Evolutionary conservation across 441 rosid genomes (phyloP), one percentile per base, ranked within the genome.

Genomic region (Theobroma grandiflorum): DNA sequence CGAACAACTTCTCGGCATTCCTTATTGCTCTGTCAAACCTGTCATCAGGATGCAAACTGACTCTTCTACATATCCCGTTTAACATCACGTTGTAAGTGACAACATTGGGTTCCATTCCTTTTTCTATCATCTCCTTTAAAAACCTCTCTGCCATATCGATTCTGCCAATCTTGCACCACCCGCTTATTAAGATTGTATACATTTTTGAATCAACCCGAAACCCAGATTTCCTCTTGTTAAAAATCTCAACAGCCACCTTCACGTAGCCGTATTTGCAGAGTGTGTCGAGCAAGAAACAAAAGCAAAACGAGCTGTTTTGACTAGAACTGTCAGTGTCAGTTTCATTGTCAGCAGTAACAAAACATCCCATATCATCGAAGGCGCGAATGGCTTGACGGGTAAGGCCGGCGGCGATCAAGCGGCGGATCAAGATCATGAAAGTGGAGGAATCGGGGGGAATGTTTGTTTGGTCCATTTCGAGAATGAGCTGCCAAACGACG

Each of bases 331-430:
- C 75, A 3, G 76, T 55, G 9, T 79, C 81, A 15, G 78, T 68
- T 20, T 45, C 84, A 3, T 50, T 77, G 3, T 63, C 74, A 38
- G 38, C 50, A 4, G 79, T 76, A 8, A 91, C 80, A 68, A 95
- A 95, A 55, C 85, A 84, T 0, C 84, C 85, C 81, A 92, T 94
- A 61, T 94, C 99, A 50, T 94, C 94, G 76, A 88, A 94, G 1
- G 94, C 91, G 8, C 95, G 91, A 8, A 94, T 62, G 0, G 98
- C 98, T 82, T 93, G 99, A 47, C 97, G 98, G 0, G 99, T 93
- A 53, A 94, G 87, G 1, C 99, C 98, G 0, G 98, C 93, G 0
- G 95, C 90, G 67, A 93, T 88, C 47, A 90, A 63, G 26, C 99
- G 82, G 37, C 97, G 93, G 67, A 91, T 71, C 37, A 95, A 84